A percentile compares a stretch with the other conserved stretches of the same genome.
Conservation (phyloP, 192 early-diverging fungal species). For the Lobosporangium transversale region DNA sequence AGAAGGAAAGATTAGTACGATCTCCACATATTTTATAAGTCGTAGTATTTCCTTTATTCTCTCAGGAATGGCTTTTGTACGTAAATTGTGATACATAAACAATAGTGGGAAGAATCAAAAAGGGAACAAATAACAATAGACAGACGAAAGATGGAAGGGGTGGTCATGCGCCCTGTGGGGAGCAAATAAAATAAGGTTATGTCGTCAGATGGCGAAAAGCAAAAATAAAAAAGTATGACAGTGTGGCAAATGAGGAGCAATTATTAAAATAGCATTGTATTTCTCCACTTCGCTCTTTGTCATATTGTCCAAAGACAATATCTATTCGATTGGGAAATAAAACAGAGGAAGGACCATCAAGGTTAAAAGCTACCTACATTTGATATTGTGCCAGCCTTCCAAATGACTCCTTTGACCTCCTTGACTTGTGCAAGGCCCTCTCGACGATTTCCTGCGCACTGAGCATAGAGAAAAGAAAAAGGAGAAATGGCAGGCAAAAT, state of each 20-base stretch:
- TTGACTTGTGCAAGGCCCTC: constrained; percentile 81
- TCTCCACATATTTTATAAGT: too few relatives aligned
- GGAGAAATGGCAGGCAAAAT: background rate
- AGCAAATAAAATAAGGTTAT: constrained; percentile 38
- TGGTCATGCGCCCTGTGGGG: background rate
- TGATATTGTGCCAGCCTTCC: constrained; percentile 81
- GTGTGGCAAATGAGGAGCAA: too few relatives aligned
- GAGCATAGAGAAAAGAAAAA: background rate
- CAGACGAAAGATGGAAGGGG: background rate
- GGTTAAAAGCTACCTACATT: constrained; percentile 63
- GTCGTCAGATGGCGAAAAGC: constrained; percentile 34
- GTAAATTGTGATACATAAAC: too few relatives aligned
- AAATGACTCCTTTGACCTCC: constrained; percentile 82
- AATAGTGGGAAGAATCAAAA: background rate
- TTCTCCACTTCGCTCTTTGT: background rate
- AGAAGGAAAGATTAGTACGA: too few relatives aligned
- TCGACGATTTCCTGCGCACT: constrained; percentile 86
- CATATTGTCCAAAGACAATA: too few relatives aligned
- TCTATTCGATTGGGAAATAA: background rate
- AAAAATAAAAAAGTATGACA: background rate
- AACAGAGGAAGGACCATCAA: background rate
- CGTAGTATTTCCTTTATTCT: too few relatives aligned
- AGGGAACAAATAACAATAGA: background rate
- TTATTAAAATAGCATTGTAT: background rate
- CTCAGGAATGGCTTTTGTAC: too few relatives aligned